Evolutionary conservation across 495 filamentous ascomycete species (phyloP).

Genomic region (Xylaria bambusicola): DNA sequence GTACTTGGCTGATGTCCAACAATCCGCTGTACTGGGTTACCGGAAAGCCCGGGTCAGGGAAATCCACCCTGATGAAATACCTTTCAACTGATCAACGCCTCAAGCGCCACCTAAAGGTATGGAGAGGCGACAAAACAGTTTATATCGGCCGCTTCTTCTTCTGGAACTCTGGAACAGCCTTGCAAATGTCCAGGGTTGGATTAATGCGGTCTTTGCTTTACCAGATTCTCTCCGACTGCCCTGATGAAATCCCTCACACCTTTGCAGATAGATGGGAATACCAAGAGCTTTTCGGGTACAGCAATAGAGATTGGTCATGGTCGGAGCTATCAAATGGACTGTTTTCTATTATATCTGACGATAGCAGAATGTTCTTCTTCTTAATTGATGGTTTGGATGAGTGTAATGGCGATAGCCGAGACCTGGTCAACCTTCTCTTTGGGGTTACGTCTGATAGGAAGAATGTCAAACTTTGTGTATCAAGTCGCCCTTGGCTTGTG

Average conservation of each 20-base stretch:
- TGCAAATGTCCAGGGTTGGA: slow-evolving; percentile 23
- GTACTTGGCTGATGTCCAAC: no score
- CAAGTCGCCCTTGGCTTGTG: slow-evolving; percentile 34
- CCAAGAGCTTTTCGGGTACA: slow-evolving; percentile 8
- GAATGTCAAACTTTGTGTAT: slow-evolving; percentile 39
- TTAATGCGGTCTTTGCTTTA: slow-evolving; percentile 20
- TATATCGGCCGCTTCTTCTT: slow-evolving; percentile 21
- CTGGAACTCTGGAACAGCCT: slow-evolving; percentile 23
- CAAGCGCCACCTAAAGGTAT: no score
- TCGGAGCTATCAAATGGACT: background rate
- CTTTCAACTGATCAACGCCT: no score
- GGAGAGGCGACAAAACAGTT: background rate
- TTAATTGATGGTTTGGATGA: slow-evolving; percentile 42
- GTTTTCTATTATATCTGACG: background rate
- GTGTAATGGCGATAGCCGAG: slow-evolving; percentile 30
- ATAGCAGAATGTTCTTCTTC: slow-evolving; percentile 12
- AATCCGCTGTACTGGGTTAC: no score
- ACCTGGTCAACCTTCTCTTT: slow-evolving; percentile 29
- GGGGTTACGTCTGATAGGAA: background rate
- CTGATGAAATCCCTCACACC: slow-evolving; percentile 20
- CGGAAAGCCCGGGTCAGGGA: no score
- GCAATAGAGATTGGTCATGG: no score
- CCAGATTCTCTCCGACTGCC: slow-evolving; percentile 15
- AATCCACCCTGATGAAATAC: no score
- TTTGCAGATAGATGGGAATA: slow-evolving; percentile 25